Percentiles rank a stretch among this genome's conserved stretches.
Conservation (phyloP, 2,329 filamentous ascomycete species). For the Erysiphe pulchra region DNA sequence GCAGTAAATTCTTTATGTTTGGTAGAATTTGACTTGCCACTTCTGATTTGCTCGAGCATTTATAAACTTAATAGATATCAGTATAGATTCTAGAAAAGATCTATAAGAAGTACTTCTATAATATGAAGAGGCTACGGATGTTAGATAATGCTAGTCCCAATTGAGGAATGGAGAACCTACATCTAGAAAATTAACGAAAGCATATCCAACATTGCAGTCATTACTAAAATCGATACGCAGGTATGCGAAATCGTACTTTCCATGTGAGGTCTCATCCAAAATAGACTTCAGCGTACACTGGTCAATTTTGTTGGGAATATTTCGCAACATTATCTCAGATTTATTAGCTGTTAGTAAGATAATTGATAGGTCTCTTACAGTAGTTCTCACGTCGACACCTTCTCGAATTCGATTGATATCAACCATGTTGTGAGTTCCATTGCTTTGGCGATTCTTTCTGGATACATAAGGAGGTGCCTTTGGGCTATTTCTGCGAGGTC, state of each 20-base stretch:
- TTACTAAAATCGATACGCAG: constrained; percentile 71
- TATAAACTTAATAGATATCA: constrained; percentile 33
- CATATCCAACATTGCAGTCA: constrained; percentile 60
- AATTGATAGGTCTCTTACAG: constrained; percentile 24
- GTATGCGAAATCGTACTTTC: constrained; percentile 87
- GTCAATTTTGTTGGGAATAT: constrained; percentile 78
- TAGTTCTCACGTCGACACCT: constrained; percentile 50
- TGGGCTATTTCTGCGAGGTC: background rate
- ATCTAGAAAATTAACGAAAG: constrained; percentile 84
- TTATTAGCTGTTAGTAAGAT: constrained; percentile 1
- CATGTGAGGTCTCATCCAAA: constrained; percentile 52
- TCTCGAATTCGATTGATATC: constrained; percentile 32
- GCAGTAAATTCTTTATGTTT: too few relatives aligned
- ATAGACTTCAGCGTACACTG: constrained; percentile 53
- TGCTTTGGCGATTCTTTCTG: background rate
- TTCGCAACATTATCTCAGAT: constrained; percentile 65
- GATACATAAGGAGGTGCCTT: background rate
- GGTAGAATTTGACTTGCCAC: constrained; percentile 22
- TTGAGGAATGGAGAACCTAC: constrained; percentile 20
- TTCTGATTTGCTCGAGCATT: constrained; percentile 41
- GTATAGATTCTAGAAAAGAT: background rate
- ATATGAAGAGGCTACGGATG: constrained; percentile 39
- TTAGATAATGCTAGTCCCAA: constrained; percentile 14
- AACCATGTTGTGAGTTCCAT: constrained; percentile 27
- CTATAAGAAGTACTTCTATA: constrained; percentile 24